phyloP scores from a whole-genome alignment of 2,329 filamentous ascomycete genomes.

The Cadophora malorum region DNA sequence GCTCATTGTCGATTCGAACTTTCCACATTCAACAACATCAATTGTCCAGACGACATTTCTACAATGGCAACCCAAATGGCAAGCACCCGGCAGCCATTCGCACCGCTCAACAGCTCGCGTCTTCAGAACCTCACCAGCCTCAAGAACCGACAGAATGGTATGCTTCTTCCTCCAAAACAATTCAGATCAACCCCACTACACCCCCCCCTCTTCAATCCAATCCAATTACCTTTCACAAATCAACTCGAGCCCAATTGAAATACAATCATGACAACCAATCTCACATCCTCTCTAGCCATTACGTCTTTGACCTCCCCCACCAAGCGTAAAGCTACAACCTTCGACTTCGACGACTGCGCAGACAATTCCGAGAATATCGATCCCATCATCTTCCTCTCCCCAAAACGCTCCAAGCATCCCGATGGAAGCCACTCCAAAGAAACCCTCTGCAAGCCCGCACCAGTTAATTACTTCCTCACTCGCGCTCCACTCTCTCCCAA shows the following conservation, averaged over 20 bases:
- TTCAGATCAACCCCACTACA: slow-evolving; percentile 13
- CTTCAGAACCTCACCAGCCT: slow-evolving; percentile 75
- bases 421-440: slow-evolving; percentile 47
- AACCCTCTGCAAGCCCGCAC: slow-evolving; percentile 40
- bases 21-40: neutral
- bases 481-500: slow-evolving; percentile 45
- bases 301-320: slow-evolving; percentile 41
- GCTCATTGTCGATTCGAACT: slow-evolving; percentile 1
- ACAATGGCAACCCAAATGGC: slow-evolving; percentile 42
- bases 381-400: slow-evolving; percentile 54
- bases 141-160: slow-evolving; percentile 81
- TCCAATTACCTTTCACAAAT: neutral
- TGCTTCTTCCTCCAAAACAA: slow-evolving; percentile 22
- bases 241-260: slow-evolving; percentile 36
- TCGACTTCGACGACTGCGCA: slow-evolving; percentile 51
- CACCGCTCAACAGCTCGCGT: slow-evolving; percentile 71
- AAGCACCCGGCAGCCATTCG: slow-evolving; percentile 70
- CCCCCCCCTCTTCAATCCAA: slow-evolving; percentile 11
- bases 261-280: slow-evolving; percentile 33
- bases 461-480: slow-evolving; percentile 45
- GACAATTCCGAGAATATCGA: slow-evolving; percentile 69
- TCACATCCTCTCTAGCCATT: slow-evolving; percentile 37
- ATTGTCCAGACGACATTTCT: slow-evolving; percentile 18
- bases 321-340: slow-evolving; percentile 65
- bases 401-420: slow-evolving; percentile 64